Percentiles rank a stretch among this genome's conserved stretches.
These are phyloP conservation scores for Xylaria arbuscula DNA, from an alignment of 2,329 filamentous ascomycete genomes.

Conservation along the genomic window DNA sequence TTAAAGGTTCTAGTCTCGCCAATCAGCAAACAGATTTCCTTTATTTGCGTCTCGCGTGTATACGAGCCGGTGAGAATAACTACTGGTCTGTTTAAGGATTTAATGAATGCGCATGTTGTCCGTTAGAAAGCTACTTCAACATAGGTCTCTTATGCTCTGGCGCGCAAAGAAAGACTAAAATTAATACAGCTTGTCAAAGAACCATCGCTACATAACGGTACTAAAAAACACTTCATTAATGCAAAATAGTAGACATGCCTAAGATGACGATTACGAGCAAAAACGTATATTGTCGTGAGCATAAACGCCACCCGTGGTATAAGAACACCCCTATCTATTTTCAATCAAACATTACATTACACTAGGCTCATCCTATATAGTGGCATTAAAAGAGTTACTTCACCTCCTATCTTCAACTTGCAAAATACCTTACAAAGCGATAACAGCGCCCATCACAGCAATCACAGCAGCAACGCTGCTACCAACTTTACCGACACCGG, in stretches of 20 bases:
- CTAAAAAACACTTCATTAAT: too few species aligned
- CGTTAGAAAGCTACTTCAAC: too few species aligned
- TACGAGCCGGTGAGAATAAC: too few species aligned
- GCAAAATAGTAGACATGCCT: neutral
- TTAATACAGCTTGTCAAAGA: too few species aligned
- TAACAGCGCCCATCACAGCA: slow-evolving; percentile 41
- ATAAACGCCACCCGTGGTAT: slow-evolving; percentile 26
- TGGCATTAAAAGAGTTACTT: neutral
- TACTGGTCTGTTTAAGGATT: too few species aligned
- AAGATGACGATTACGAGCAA: neutral
- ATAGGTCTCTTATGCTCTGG: too few species aligned
- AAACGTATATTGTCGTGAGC: slow-evolving; percentile 33
- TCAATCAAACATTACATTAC: slow-evolving; percentile 33
- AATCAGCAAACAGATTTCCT: too few species aligned
- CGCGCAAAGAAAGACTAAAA: too few species aligned
- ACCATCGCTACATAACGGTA: too few species aligned
- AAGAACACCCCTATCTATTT: slow-evolving; percentile 25
- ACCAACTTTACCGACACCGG: slow-evolving; percentile 45
- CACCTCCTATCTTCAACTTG: neutral
- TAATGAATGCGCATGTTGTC: too few species aligned
- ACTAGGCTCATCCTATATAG: slow-evolving; percentile 3
- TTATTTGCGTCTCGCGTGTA: too few species aligned
- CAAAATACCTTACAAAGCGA: slow-evolving; percentile 38
- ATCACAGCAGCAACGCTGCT: slow-evolving; percentile 43
- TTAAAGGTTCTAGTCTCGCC: too few species aligned